These are phyloP conservation scores for Suhomyces faveliae DNA, from an alignment of 805 yeast species.

Conservation along the genomic window DNA sequence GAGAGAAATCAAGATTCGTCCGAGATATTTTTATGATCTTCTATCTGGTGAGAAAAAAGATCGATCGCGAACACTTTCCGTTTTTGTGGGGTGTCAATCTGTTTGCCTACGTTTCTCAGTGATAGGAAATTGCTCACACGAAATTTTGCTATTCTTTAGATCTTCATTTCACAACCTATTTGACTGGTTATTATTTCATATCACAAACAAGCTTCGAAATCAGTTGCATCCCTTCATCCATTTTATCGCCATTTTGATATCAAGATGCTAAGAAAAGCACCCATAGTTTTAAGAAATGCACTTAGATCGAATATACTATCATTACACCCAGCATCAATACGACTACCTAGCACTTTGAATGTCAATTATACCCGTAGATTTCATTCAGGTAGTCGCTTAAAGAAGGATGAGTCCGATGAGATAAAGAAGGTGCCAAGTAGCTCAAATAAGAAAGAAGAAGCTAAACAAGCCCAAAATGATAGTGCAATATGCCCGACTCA, in stretches of 20 bases:
- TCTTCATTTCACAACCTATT: background rate
- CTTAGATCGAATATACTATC: background rate
- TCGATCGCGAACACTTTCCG: background rate
- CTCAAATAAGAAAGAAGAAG: background rate
- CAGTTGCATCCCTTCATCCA: background rate
- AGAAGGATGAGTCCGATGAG: background rate
- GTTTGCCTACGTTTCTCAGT: background rate
- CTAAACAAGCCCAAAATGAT: background rate
- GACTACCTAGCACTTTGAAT: background rate
- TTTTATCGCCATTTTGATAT: background rate
- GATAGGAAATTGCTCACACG: constrained; percentile 1
- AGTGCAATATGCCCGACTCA: background rate
- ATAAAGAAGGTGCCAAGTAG: background rate
- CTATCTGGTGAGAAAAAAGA: background rate
- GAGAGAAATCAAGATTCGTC: background rate
- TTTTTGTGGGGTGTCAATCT: background rate
- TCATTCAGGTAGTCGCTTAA: background rate
- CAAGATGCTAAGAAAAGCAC: background rate
- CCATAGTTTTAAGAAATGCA: background rate
- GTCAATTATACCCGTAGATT: background rate
- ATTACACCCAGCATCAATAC: background rate
- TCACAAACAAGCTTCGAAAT: background rate
- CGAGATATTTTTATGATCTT: background rate
- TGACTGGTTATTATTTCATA: background rate
- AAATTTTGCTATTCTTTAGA: background rate